These are phyloP conservation scores for Cercospora beticola DNA, from an alignment of 2,329 filamentous ascomycete genomes.

Conservation along the genomic window DNA sequence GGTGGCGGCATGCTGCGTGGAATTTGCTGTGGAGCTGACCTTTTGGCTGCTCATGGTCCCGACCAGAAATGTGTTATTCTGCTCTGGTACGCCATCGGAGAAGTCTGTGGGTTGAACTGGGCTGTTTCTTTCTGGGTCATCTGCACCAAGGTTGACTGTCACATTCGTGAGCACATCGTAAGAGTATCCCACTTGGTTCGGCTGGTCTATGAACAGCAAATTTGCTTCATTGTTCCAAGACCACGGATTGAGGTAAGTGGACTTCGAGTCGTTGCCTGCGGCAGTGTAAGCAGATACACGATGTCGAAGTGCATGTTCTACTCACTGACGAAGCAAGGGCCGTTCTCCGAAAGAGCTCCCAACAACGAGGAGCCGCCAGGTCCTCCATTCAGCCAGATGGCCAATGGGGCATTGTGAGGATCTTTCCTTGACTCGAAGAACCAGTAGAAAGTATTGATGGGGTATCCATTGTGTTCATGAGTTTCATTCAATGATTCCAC, in stretches of 20 bases:
- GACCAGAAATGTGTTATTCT: conserved; percentile 35
- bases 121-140: neutral
- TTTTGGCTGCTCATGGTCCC: conserved; percentile 63
- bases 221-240: conserved; percentile 61
- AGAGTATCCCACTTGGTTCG: conserved; percentile 36
- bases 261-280: conserved; percentile 27
- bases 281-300: neutral
- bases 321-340: conserved; percentile 44
- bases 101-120: conserved; percentile 27
- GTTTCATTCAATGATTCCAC: conserved; percentile 33
- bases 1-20: conserved; percentile 35
- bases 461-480: conserved; percentile 46
- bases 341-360: conserved; percentile 43
- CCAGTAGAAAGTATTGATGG: conserved; percentile 57
- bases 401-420: conserved; percentile 56
- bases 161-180: conserved; percentile 38
- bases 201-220: conserved; percentile 52
- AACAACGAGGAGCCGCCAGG: conserved; percentile 57
- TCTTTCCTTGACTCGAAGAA: conserved; percentile 62
- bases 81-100: conserved; percentile 40
- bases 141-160: conserved; percentile 25
- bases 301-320: conserved; percentile 15
- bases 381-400: conserved; percentile 62
- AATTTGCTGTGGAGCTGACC: conserved; percentile 30
- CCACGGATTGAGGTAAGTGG: conserved; percentile 54